Conservation (phyloP, 306 rosid species). For the Glycine latifolia region DNA sequence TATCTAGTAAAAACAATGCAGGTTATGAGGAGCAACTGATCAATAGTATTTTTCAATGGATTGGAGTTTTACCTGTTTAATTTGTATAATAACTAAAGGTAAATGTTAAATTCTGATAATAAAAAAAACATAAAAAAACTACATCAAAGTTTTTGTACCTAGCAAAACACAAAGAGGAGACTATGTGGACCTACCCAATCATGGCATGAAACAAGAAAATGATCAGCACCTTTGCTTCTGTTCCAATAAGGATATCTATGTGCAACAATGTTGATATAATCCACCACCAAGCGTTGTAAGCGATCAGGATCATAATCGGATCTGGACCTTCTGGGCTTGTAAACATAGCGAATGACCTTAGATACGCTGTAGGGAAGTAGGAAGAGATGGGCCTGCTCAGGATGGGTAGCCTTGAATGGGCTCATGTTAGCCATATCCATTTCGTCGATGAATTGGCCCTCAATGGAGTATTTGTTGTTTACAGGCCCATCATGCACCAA, state of each 20-base stretch:
- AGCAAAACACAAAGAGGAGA: neutral
- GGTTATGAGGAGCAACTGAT: too few relatives aligned
- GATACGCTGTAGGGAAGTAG: constrained; percentile 66
- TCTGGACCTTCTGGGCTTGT: constrained; percentile 50
- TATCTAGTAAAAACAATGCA: too few relatives aligned
- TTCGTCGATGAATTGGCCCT: constrained; percentile 79
- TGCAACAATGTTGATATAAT: constrained; percentile 51
- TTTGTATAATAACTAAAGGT: neutral
- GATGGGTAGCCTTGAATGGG: constrained; percentile 60
- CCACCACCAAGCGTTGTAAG: constrained; percentile 55
- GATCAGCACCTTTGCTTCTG: constrained; percentile 70
- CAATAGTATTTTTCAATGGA: too few relatives aligned
- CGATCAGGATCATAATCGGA: constrained; percentile 61
- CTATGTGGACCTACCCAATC: constrained; percentile 64
- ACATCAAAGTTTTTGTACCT: too few relatives aligned
- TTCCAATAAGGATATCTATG: constrained; percentile 65
- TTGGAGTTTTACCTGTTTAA: too few relatives aligned
- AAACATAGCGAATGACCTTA: constrained; percentile 58
- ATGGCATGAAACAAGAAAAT: constrained; percentile 70
- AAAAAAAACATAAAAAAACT: too few relatives aligned
- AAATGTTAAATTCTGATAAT: neutral
- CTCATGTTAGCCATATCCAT: constrained; percentile 57
- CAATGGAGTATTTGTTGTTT: constrained; percentile 71
- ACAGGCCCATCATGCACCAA: constrained; percentile 67
- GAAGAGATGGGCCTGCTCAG: constrained; percentile 65